phyloP scores from a whole-genome alignment of 805 yeast species.

The Kockiozyma suomiensis region DNA sequence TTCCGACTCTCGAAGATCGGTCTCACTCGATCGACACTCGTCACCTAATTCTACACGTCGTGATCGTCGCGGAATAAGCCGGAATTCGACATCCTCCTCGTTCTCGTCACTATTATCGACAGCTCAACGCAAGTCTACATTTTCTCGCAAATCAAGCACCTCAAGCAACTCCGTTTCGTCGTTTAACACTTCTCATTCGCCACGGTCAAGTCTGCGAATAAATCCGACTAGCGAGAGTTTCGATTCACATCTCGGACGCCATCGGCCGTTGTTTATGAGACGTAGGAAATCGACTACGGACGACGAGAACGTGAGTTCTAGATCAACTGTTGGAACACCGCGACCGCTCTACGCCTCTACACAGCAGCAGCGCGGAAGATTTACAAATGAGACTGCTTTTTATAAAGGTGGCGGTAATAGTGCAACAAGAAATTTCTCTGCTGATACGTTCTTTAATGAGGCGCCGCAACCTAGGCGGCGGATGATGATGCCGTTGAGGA shows the following conservation, averaged over 20 bases:
- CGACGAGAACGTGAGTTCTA: background rate
- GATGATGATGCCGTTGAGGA: background rate
- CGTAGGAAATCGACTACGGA: background rate
- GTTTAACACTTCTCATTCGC: slow-evolving; percentile 24
- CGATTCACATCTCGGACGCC: background rate
- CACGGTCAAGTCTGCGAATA: slow-evolving; percentile 13
- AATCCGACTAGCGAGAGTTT: slow-evolving; percentile 10
- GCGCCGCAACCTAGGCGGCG: slow-evolving; percentile 5
- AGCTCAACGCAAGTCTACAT: slow-evolving; percentile 5
- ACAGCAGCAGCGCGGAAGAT: background rate
- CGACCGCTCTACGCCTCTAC: background rate
- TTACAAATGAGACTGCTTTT: background rate
- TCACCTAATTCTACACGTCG: slow-evolving; percentile 19
- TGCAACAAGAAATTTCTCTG: slow-evolving; percentile 9
- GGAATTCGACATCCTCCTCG: slow-evolving; percentile 34
- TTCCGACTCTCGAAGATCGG: slow-evolving; percentile 21
- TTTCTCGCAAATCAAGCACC: slow-evolving; percentile 32
- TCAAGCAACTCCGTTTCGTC: slow-evolving; percentile 32
- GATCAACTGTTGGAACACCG: background rate
- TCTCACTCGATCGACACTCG: slow-evolving; percentile 25
- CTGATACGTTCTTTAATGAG: slow-evolving; percentile 3
- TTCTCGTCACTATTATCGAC: slow-evolving; percentile 29
- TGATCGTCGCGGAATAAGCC: slow-evolving; percentile 20
- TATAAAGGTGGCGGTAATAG: background rate
- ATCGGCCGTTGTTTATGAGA: background rate